Evolutionary conservation across 768 basidiomycete genomes (phyloP).

Genomic region (Podaxis mareebaensis): DNA sequence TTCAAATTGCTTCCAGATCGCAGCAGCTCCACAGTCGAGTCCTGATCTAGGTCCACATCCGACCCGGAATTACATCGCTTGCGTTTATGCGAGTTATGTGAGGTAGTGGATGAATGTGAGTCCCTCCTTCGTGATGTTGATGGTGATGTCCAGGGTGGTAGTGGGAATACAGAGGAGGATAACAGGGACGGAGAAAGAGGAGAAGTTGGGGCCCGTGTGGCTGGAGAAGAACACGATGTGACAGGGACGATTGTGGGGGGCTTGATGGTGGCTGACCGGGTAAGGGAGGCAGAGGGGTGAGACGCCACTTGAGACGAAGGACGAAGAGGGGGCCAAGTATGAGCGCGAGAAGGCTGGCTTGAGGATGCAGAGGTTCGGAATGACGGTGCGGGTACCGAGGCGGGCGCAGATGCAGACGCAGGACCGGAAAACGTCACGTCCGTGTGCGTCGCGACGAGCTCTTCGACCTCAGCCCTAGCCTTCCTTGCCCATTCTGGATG

Average conservation of each 20-base stretch:
- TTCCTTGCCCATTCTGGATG: conserved; percentile 65
- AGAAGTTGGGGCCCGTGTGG: not conserved
- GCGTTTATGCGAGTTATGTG: conserved; percentile 12
- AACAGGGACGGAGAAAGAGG: not conserved
- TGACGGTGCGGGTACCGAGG: not conserved
- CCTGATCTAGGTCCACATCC: conserved; percentile 1
- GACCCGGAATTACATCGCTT: conserved; percentile 17
- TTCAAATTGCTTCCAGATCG: not conserved
- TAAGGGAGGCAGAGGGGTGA: conserved; percentile 14
- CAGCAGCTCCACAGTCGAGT: not conserved
- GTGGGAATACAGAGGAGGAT: not conserved
- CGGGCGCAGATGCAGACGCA: not conserved
- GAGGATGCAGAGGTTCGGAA: not conserved
- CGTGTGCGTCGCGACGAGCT: conserved; percentile 47
- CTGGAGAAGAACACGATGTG: not conserved
- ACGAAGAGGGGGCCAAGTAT: conserved; percentile 18
- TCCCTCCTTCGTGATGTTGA: not conserved
- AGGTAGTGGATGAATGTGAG: not conserved
- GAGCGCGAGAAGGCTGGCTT: not conserved
- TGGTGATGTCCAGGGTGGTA: not conserved
- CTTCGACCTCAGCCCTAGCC: conserved; percentile 61
- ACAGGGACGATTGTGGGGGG: conserved; percentile 21
- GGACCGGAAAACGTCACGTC: conserved; percentile 13
- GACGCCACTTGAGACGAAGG: conserved; percentile 12
- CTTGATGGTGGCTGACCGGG: conserved; percentile 10